Base-by-base conservation (phyloP, 2,329 filamentous ascomycete genomes). In the Diaporthe caulivora region DNA sequence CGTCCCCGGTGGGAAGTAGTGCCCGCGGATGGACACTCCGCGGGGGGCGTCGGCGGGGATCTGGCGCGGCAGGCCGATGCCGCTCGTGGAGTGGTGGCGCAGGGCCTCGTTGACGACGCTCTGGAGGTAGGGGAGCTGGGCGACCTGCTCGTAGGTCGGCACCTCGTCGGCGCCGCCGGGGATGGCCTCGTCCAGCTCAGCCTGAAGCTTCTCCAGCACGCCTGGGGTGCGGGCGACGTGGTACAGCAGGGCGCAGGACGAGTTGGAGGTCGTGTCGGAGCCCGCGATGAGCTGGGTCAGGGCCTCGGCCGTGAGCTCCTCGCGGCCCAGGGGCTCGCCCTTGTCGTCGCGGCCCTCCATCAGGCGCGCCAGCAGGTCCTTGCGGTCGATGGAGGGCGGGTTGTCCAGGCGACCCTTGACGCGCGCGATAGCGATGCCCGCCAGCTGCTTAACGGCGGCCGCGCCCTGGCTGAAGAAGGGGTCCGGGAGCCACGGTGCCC, bases 341-440 rank as follows among this genome's bases (percentile, higher is more conserved):
- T 90, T 92, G 75, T 94, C 92, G 81, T 98, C 94, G 72, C 93
- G 92, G 62, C 94, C 95, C 83, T 97, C 93, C 91, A 97, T 96
- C 13, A 98, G 86, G 2, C 94, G 89, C 1, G 93, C 92, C 6
- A 98, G 91, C 1, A 98, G 88, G 79, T 98, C 95, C 64, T 92
- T 92, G 75, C 95, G 92, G 47, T 90, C 88, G 29, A 90, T 87
- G 7, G 89, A 84, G 2, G 88, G 89, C n/a, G 92, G 91, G 74
- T 90, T 90, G 13, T 93, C 92, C 1, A 97, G 86, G 21, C 95
- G 90, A 24, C 90, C 87, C 76, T 92, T 92, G 65, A 98, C 95
- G 7, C 94, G 89, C 1, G 95, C 94, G 71, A 96, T 92, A 40
- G 95, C 95, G 77, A 98, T 98, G 53, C 95, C 95, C 0, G 95